Evolutionary conservation across 2,329 filamentous ascomycete species (phyloP), one percentile per base, ranked within the genome.

Genomic region (Rhytidhysteron rufulum): DNA sequence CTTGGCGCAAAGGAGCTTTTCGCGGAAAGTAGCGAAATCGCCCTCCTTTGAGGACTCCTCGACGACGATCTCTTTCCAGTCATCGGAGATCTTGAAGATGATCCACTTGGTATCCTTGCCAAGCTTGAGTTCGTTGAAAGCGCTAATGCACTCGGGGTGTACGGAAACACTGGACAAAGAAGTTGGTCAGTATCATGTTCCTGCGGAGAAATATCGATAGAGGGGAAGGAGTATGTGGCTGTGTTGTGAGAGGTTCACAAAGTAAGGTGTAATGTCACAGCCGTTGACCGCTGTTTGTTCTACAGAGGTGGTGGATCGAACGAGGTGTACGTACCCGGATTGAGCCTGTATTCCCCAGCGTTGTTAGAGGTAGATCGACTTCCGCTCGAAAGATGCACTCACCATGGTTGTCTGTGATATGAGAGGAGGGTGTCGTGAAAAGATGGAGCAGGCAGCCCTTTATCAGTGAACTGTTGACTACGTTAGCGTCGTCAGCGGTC

Each of bases 21-120:
- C 73, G 57, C 85, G 84, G 78, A 90, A 88, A 50, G 59, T 69
- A 43, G 85, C 79, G 75, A 80, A 91, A 68, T 89, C 80, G 53
- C 70, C 70, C 55, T 82, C 75, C 47, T 71, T 71, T 43, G 82
- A 85, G 40, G 80, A 76, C 66, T 87, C 81, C 70, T 91, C 86
- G 57, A 93, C 80, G 44, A 86, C 82, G 65, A 93, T 88, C 71
- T 88, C 70, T 71, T 84, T 88, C 78, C 82, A 82, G 75, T 89
- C 79, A 70, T 90, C 85, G 51, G 82, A 84, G 65, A 93, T 81
- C 78, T 89, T 88, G 83, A 80, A 91, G 77, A 93, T 82, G 73
- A 93, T 85, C 78, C 80, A 94, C 73, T 88, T 90, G 57, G 66
- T 61, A 74, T 81, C 77, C 74, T 89, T 89, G 70, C 71, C 76